Evolutionary conservation across 768 basidiomycete species (phyloP), one percentile per base, ranked within the genome.

Genomic region (Hypholoma sublateritium): DNA sequence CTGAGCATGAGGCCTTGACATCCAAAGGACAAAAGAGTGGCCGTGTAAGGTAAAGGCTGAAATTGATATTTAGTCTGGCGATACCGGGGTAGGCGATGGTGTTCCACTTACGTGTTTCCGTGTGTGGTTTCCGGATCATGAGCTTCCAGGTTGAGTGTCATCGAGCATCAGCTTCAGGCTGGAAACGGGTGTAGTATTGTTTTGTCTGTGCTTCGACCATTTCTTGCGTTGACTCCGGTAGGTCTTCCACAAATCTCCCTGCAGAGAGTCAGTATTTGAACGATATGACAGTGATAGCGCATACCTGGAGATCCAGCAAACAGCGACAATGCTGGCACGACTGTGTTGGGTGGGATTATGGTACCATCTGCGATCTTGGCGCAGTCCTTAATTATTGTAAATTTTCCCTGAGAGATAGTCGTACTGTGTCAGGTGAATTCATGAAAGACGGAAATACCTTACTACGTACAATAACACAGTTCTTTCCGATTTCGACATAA

Each of bases 341-440:
- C 93, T 0, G 94, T 95, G 55, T 93, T 95, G 3, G 94, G 89
- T 1, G 95, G 92, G 13, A 98, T 75, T 36, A 98, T 84, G 0
- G 93, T 91, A 61, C 90, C 89, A 69, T 98, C 95, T 25, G 88
- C 88, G 21, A 99, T 86, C 58, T 84, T 87, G 3, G 90, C 92
- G 62, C 95, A 95, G 67, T 98, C 96, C 69, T 98, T 97, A 70
- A 98, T 95, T 56, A 96, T 95, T 0, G 89, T 88, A 65, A 98
- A 97, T 70, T 97, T 95, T 21, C 97, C 95, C 95, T 98, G 64
- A n/a, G 4, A 25, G 21, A 21, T 25, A 25, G 25, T 41, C 50
- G 22, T n/a, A 12, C 12, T 2, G n/a, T 17, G 36, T 19, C 5
- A 41, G 34, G 5, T 19, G 22, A 16, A n/a, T 12, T 36, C n/a